Evolutionary conservation across 129 eudicot species (phyloP), one percentile per base, ranked within the genome.

Genomic region (Gnaphalium uliginosum): DNA sequence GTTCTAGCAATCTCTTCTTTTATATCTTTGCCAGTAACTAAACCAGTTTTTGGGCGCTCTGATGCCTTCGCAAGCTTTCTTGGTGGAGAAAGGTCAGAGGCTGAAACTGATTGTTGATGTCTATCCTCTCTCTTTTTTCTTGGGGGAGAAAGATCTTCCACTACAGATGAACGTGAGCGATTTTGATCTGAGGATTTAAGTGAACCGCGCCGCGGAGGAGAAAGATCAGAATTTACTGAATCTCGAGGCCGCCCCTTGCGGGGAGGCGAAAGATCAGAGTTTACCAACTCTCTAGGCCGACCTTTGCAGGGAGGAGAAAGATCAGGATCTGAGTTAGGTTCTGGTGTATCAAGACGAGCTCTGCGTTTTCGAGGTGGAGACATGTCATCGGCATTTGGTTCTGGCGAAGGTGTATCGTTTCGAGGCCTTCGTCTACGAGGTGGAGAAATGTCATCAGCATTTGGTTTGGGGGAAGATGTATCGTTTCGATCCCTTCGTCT

Each of bases 21-120:
- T 24, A 94, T 81, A 76, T 94, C 96, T 83, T 71, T 71, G 29
- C 99, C 99, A 8, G 87, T 88, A 66, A 94, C 93, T 80, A 94
- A 79, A 75, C 99, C 99, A 72, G 92, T 91, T 84, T 84, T 91
- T 25, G 85, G 85, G 63, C 58, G 76, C 61, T 89, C 81, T 5
- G 74, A 35, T 61, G 80, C 85, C 77, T 77, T 82, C 50, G 41
- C 27, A 48, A 27, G 78, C 30, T 43, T 21, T 75, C 96, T 90
- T 30, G 89, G 96, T 58, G 96, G 98, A 66, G 98, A 93, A 72
- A 86, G 94, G 75, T 81, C 85, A 30, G 79, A 67, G 73, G 48
- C 71, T 51, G 72, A 72, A 65, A 19, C 68, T 71, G 74, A 71
- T 21, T 30, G 50, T 35, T 24, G 66, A 60, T 72, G 56, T 35